Conservation (phyloP, 139 green algal genomes). For the Marvania coccoides region DNA sequence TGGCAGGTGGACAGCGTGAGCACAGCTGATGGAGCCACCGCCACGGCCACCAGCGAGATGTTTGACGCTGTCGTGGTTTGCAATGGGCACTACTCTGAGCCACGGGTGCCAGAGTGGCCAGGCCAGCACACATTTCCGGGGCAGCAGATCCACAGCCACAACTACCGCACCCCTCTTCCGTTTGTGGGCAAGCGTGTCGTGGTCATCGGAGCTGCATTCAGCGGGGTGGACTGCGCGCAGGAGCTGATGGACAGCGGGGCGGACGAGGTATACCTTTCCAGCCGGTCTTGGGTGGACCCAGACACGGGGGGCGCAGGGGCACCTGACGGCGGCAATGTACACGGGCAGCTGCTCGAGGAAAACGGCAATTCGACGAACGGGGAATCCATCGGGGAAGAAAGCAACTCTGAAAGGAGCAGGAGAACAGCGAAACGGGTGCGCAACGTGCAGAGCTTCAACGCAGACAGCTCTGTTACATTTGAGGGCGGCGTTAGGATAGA, state of each 20-base stretch:
- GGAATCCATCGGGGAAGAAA: too few species aligned
- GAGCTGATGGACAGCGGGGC: slow-evolving; percentile 40
- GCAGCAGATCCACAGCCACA: slow-evolving; percentile 37
- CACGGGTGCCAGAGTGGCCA: slow-evolving; percentile 26
- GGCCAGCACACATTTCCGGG: slow-evolving; percentile 7
- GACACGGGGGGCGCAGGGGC: slow-evolving; percentile 9
- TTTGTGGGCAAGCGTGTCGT: slow-evolving; percentile 53
- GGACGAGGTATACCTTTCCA: slow-evolving; percentile 35
- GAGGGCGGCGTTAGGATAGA: slow-evolving; percentile 18
- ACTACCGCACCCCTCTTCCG: slow-evolving; percentile 25
- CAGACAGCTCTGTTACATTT: slow-evolving; percentile 36
- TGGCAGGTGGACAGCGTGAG: slow-evolving; percentile 4
- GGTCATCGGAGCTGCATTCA: slow-evolving; percentile 55
- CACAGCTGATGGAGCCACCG: too few species aligned
- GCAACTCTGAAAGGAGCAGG: too few species aligned
- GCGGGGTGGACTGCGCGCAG: slow-evolving; percentile 44
- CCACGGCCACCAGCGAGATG: background rate
- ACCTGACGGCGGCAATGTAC: background rate
- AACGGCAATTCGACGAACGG: too few species aligned
- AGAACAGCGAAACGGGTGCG: background rate
- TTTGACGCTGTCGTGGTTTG: slow-evolving; percentile 73
- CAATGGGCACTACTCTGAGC: slow-evolving; percentile 64
- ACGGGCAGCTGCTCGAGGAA: background rate
- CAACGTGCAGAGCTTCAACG: slow-evolving; percentile 19
- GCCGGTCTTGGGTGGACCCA: slow-evolving; percentile 37